A percentile compares a stretch with the other conserved stretches of the same genome.
Evolutionary conservation across 73 alveolate genomes (phyloP).

Genomic region (Urostyla sp.): DNA sequence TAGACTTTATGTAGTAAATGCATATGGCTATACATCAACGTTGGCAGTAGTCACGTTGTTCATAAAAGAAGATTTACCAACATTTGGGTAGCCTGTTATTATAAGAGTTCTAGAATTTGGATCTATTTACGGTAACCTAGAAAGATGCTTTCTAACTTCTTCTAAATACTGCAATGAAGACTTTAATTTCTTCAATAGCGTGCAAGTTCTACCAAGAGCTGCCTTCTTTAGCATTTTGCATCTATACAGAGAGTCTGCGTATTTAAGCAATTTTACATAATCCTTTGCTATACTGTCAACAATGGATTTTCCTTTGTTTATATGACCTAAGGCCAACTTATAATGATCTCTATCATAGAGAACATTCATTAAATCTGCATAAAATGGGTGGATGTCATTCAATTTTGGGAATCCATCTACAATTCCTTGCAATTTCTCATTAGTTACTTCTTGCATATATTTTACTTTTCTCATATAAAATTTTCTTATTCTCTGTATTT

Average conservation of each 20-base stretch:
- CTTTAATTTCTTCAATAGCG: conserved; percentile 97
- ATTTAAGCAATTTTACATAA: conserved; percentile 97
- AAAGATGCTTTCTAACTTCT: conserved; percentile 99
- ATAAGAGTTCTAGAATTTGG: conserved; percentile 96
- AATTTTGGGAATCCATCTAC: conserved; percentile 99
- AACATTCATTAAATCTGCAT: conserved; percentile 99
- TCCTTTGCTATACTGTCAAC: conserved; percentile 98
- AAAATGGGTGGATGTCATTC: conserved; percentile 99
- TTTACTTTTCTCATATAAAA: conserved; percentile 99
- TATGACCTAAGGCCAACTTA: conserved; percentile 99
- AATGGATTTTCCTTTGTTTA: conserved; percentile 90
- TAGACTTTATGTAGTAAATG: conserved; percentile 99
- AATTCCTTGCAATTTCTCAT: conserved; percentile 97
- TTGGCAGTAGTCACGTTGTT: conserved; percentile 96
- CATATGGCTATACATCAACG: conserved; percentile 97
- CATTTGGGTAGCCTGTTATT: conserved; percentile 99
- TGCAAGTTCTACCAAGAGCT: conserved; percentile 98
- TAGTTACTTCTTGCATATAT: conserved; percentile 94
- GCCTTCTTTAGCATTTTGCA: conserved; percentile 99
- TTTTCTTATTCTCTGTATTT: conserved; percentile 97
- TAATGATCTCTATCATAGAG: conserved; percentile 99
- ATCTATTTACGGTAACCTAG: conserved; percentile 98
- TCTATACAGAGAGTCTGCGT: conserved; percentile 99
- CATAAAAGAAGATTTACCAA: conserved; percentile 99
- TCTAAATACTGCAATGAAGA: conserved; percentile 97